Percentiles rank a stretch among this genome's conserved stretches.
These are phyloP conservation scores for Stellera chamaejasme DNA, from an alignment of 345 rosid genomes.

Conservation along the genomic window DNA sequence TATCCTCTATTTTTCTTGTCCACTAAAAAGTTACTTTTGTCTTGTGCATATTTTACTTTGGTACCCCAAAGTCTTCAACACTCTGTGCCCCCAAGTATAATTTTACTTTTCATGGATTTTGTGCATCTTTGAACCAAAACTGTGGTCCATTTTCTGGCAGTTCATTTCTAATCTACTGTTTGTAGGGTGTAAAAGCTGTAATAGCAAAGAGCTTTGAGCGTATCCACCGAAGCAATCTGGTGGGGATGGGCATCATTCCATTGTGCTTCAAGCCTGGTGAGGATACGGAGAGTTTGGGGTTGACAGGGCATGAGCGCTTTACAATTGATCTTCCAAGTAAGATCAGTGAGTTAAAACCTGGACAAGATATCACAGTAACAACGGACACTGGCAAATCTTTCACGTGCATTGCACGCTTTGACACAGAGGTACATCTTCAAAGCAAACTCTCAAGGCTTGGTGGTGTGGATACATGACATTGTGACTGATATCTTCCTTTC, in stretches of 20 bases:
- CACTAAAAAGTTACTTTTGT: too few species aligned
- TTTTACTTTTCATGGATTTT: too few species aligned
- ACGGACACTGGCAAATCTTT: conserved; percentile 65
- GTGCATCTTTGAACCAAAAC: too few species aligned
- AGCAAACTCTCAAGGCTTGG: background rate
- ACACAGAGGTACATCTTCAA: conserved; percentile 50
- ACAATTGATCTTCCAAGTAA: conserved; percentile 47
- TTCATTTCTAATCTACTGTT: background rate
- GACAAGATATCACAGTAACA: conserved; percentile 64
- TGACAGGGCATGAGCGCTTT: conserved; percentile 54
- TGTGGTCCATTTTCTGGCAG: too few species aligned
- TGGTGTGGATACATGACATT: too few species aligned
- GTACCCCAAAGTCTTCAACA: too few species aligned
- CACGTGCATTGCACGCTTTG: conserved; percentile 62
- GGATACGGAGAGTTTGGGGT: conserved; percentile 47
- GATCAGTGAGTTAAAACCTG: conserved; percentile 65
- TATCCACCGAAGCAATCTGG: conserved; percentile 55
- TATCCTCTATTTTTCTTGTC: background rate
- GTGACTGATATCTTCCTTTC: background rate
- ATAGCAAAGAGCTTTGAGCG: conserved; percentile 68
- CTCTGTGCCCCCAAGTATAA: too few species aligned
- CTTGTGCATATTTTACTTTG: too few species aligned
- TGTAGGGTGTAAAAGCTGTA: conserved; percentile 59
- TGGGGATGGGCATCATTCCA: conserved; percentile 61
- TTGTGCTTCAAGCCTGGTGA: conserved; percentile 53